Evolutionary conservation across 2,329 filamentous ascomycete genomes (phyloP), one percentile per base, ranked within the genome.

Genomic region (Xylaria sp.): DNA sequence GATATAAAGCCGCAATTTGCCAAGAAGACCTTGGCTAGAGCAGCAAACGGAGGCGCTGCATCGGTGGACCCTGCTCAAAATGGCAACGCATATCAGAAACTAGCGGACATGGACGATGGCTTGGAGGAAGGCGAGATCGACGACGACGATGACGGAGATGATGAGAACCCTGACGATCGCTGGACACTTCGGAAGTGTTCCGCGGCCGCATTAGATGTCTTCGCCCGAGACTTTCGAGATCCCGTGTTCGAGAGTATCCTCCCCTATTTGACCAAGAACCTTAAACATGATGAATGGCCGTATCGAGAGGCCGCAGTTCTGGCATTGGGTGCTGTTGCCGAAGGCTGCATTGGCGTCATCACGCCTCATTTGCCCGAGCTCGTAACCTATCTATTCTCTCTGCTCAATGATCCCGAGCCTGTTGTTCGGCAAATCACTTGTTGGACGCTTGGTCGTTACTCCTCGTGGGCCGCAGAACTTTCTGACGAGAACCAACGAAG

Each of bases 161-260:
- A 92, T 66, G 86, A 84, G 52, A 92, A 94, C 70, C 92, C 92
- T 0, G 95, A 98, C 75, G 92, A 96, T 75, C 87, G 88, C 70
- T 99, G 95, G 95, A 98, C 94, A 57, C 82, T 99, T 56, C 88
- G 95, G 66, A 99, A 99, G 79, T 98, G 95, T 80, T 98, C 95
- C 38, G 95, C 95, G 7, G 95, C 95, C 12, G 94, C 95, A 8
- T 83, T 99, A 42, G 95, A 99, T 74, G 92, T 97, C 12, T 94
- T 99, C 71, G 93, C 95, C 17, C 91, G 90, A 55, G 92, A 97
- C 66, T 99, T 97, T 77, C 89, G 92, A 70, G 87, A 89, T 57
- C 87, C 90, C 1, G 93, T 99, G 33, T 99, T 99, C 76, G 88
- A 93, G 69, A 89, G 92, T 65, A 97, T 97, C 63, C 83, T 99